Conservation (phyloP, 192 early-diverging fungal genomes). For the Rhizophlyctis rosea region DNA sequence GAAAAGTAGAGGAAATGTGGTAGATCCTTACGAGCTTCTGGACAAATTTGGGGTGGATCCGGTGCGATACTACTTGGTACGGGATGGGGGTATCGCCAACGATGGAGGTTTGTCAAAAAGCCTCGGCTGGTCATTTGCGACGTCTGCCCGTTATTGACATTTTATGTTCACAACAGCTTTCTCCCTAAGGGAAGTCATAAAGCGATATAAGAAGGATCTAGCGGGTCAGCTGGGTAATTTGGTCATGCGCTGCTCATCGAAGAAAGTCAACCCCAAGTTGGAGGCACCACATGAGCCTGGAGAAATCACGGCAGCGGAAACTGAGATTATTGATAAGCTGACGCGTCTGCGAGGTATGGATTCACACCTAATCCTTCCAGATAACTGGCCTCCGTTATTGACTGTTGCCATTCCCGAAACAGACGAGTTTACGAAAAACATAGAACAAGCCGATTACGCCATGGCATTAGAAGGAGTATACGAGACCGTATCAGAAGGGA, state of each 20-base stretch:
- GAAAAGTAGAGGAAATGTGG: constrained; percentile 90
- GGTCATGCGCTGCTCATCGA: constrained; percentile 61
- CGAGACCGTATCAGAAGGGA: constrained; percentile 66
- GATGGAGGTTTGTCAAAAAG: constrained; percentile 65
- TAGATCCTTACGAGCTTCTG: constrained; percentile 74
- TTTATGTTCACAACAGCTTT: constrained; percentile 58
- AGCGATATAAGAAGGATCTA: constrained; percentile 74
- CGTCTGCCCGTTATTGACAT: background rate
- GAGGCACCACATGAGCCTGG: constrained; percentile 33
- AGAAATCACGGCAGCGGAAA: constrained; percentile 17
- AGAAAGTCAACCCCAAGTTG: constrained; percentile 49
- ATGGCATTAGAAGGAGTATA: constrained; percentile 60
- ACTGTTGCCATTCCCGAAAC: too few relatives aligned
- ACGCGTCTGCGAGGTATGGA: too few relatives aligned
- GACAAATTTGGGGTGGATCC: constrained; percentile 78
- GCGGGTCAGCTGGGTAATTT: constrained; percentile 85
- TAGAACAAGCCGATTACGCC: constrained; percentile 56
- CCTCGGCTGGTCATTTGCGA: background rate
- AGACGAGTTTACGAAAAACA: too few relatives aligned
- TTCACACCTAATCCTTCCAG: too few relatives aligned
- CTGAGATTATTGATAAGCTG: constrained; percentile 14
- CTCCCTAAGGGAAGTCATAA: constrained; percentile 59
- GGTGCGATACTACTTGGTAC: constrained; percentile 85
- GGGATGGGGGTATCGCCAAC: constrained; percentile 83
- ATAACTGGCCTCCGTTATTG: too few relatives aligned